Conservation (phyloP, 2,329 filamentous ascomycete genomes). For the Alternaria solani region DNA sequence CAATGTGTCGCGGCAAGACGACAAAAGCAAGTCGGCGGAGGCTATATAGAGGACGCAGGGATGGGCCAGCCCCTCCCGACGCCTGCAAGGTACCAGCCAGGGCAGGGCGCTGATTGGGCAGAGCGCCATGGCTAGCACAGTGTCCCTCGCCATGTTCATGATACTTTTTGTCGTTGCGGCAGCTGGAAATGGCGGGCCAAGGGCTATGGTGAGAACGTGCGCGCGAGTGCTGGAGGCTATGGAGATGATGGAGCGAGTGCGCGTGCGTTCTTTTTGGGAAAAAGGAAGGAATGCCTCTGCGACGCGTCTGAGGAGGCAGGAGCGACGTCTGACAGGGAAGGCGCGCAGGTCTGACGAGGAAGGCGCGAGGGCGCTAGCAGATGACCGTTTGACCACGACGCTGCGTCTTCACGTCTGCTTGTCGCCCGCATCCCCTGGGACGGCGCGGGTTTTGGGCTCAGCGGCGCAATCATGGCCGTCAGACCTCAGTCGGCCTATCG, state of each 20-base stretch:
- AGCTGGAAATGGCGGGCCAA: conserved; percentile 20
- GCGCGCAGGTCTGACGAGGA: background rate
- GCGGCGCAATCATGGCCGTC: conserved; percentile 1
- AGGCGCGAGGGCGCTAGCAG: conserved; percentile 14
- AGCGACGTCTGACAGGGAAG: conserved; percentile 9
- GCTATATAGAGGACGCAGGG: conserved; percentile 9
- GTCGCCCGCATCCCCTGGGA: conserved; percentile 23
- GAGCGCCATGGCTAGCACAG: conserved; percentile 7
- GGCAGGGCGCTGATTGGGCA: conserved; percentile 26
- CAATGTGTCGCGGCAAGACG: background rate
- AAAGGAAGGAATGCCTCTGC: conserved; percentile 17
- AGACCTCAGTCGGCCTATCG: conserved; percentile 7
- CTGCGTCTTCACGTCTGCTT: background rate
- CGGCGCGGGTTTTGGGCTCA: conserved; percentile 26
- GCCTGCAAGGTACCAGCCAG: conserved; percentile 27
- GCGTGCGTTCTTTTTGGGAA: background rate
- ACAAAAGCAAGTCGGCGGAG: conserved; percentile 2
- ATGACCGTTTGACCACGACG: conserved; percentile 15
- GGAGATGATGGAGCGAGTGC: conserved; percentile 14
- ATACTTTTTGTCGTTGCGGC: conserved; percentile 23
- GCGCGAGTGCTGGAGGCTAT: conserved; percentile 17
- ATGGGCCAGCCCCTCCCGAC: conserved; percentile 20
- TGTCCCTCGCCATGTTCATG: conserved; percentile 18
- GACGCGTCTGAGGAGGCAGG: conserved; percentile 14
- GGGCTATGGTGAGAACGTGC: conserved; percentile 7